Evolutionary conservation across 2,329 filamentous ascomycete genomes (phyloP), one percentile per base, ranked within the genome.

Genomic region (Diaporthe sp.): DNA sequence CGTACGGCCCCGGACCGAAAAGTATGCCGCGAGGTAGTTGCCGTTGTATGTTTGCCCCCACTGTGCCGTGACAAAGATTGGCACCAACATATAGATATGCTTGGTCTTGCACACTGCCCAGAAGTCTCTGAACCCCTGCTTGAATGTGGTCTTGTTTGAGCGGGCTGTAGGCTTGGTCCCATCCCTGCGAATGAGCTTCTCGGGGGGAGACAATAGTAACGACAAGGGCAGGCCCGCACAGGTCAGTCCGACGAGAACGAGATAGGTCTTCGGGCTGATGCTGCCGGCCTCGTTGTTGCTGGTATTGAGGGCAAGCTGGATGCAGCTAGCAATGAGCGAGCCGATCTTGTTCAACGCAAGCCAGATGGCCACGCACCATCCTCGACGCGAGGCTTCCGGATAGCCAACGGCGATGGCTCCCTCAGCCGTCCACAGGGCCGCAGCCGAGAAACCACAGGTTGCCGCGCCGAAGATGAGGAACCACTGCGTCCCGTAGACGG

Each of bases 391-490:
- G n/a, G 65, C 65, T 28, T 70, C 65, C 6, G 65, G 65, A 15
- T 70, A 70, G 6, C 86, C 86, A 2, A 87, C 81, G 0, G 81
- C 83, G 12, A 85, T 82, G 1, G 80, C 81, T 0, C 80, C 81
- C 53, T 85, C 82, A 1, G 82, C 78, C 0, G 84, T 82, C 84
- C 84, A 85, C 12, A 85, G 79, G 0, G 84, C 80, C 0, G 81
- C 82, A 0, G 84, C 85, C 0, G 84, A 83, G n/a, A 85, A 72
- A 19, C 86, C 86, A 73, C 86, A 87, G 28, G 81, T 82, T 0
- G 82, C 84, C 0, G 84, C 84, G 1, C 86, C 85, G 17, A 87
- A 80, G 49, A 86, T 82, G 1, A 87, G 83, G 49, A 87, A 84
- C 86, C 85, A 87, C 49, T 85, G 82, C 0, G 82, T 82, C 0